Evolutionary conservation across 345 rosid genomes (phyloP).

Genomic region (Brassica juncea): DNA sequence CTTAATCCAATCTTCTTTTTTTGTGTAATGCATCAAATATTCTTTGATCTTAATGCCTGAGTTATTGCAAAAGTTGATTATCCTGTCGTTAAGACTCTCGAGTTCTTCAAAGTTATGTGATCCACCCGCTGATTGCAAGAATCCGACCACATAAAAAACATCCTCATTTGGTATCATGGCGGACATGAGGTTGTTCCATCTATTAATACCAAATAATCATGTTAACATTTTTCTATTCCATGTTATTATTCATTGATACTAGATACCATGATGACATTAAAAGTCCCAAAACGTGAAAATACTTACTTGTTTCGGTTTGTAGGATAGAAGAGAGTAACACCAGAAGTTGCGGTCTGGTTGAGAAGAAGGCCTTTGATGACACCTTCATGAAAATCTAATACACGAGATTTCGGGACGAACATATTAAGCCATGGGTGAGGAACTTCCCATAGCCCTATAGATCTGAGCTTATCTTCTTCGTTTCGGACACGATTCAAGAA

Average conservation of each 20-base stretch:
- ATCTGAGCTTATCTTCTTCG: constrained; percentile 64
- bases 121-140: constrained; percentile 67
- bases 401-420: constrained; percentile 71
- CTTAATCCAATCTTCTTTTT: constrained; percentile 55
- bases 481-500: constrained; percentile 76
- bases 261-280: not conserved
- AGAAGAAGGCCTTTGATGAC: constrained; percentile 71
- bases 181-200: constrained; percentile 85
- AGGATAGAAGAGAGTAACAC: constrained; percentile 75
- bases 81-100: constrained; percentile 58
- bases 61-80: constrained; percentile 57
- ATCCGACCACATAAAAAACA: constrained; percentile 75
- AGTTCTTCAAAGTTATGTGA: constrained; percentile 52
- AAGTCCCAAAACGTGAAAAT: not conserved
- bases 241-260: not conserved
- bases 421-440: constrained; percentile 98
- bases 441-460: constrained; percentile 83
- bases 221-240: not conserved
- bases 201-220: constrained; percentile 29
- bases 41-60: constrained; percentile 60
- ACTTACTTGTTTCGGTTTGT: constrained; percentile 75
- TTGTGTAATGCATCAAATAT: constrained; percentile 62
- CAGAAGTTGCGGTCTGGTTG: constrained; percentile 60
- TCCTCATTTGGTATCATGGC: constrained; percentile 74
- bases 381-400: constrained; percentile 61